These are phyloP conservation scores for Rhizophagus clarus DNA, from an alignment of 192 early-diverging fungal species.

Conservation along the genomic window DNA sequence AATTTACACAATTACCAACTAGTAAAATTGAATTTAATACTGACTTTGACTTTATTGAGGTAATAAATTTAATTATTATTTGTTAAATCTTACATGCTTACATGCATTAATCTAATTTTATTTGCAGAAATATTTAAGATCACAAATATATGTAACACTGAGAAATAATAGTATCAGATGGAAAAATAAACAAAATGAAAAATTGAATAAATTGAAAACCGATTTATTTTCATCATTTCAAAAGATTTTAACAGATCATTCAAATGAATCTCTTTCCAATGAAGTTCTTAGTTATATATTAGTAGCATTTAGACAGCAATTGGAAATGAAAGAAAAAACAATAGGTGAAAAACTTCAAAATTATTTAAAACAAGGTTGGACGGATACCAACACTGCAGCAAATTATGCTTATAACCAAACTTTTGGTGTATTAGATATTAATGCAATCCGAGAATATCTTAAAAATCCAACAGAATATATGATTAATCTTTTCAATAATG, in stretches of 20 bases:
- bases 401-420: not conserved
- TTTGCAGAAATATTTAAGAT: not conserved
- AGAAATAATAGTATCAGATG: not conserved
- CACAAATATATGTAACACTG: not conserved
- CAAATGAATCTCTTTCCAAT: not conserved
- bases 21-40: not conserved
- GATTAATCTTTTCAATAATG: not conserved
- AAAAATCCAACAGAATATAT: not conserved
- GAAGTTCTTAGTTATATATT: not conserved
- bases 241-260: not conserved
- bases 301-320: not conserved
- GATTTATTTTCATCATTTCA: not conserved
- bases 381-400: not conserved
- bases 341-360: not conserved
- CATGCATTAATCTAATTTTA: too few relatives aligned
- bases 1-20: not conserved
- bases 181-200: not conserved
- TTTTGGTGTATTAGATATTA: not conserved
- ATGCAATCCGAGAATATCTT: not conserved
- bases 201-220: not conserved
- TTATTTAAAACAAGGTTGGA: constrained; percentile 4
- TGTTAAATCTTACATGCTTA: too few relatives aligned
- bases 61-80: not conserved
- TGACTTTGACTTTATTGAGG: not conserved
- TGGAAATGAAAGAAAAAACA: not conserved